These are phyloP conservation scores for Coemansia aciculifera DNA, from an alignment of 192 early-diverging fungal genomes.

Conservation along the genomic window DNA sequence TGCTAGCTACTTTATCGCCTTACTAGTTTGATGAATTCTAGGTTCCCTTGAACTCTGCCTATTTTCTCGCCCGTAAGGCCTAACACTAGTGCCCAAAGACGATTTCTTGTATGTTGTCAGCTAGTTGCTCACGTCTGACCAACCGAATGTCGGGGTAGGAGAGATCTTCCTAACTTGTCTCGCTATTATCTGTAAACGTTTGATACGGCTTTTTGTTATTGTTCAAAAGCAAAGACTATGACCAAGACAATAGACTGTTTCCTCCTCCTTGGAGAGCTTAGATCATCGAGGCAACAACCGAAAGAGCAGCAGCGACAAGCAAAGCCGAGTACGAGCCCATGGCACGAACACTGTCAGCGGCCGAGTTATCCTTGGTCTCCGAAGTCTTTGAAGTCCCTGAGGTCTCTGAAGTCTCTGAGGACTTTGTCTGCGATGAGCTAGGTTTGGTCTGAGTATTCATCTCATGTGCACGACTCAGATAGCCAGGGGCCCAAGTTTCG, in stretches of 20 bases:
- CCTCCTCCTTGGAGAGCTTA: not conserved
- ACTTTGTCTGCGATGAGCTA: not conserved
- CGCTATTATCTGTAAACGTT: no score
- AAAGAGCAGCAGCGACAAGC: not conserved
- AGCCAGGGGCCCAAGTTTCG: conserved; percentile 25
- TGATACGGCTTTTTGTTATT: no score
- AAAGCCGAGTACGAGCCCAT: not conserved
- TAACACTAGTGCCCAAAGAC: no score
- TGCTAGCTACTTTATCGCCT: no score
- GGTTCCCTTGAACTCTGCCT: no score
- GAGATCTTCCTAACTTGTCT: no score
- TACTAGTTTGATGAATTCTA: no score
- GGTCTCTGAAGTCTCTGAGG: not conserved
- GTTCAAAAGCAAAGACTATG: not conserved
- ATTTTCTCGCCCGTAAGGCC: no score
- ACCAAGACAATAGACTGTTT: not conserved
- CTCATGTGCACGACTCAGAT: conserved; percentile 18
- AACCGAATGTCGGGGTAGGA: no score
- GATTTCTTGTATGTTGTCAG: no score
- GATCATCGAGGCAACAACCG: not conserved
- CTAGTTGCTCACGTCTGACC: no score
- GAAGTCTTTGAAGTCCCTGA: not conserved
- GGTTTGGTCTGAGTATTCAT: not conserved
- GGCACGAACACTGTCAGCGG: not conserved
- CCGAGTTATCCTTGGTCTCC: conserved; percentile 1